phyloP scores from a whole-genome alignment of 805 yeast species.

The Pichia cabralensis region DNA sequence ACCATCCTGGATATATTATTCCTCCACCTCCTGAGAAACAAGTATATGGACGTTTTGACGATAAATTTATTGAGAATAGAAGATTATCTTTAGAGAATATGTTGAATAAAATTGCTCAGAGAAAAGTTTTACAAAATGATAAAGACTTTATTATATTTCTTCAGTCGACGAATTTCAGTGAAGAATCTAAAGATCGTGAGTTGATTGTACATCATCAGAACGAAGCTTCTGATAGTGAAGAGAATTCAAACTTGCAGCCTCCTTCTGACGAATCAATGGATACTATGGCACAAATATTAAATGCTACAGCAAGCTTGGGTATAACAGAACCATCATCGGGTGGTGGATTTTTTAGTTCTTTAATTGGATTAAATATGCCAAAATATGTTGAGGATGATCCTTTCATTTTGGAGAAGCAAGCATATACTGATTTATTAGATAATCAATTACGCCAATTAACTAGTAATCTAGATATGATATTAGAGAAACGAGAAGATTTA shows the following conservation, averaged over 20 bases:
- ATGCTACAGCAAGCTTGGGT: conserved; percentile 13
- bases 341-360: conserved; percentile 58
- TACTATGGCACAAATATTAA: conserved; percentile 21
- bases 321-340: conserved; percentile 12
- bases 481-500: conserved; percentile 67
- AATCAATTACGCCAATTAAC: conserved; percentile 58
- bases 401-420: conserved; percentile 60
- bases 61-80: conserved; percentile 80
- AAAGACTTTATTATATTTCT: conserved; percentile 70
- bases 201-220: conserved; percentile 25
- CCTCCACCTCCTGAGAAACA: conserved; percentile 98
- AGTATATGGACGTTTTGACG: conserved; percentile 83
- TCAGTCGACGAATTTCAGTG: conserved; percentile 58
- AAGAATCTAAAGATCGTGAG: conserved; percentile 65
- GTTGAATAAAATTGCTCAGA: conserved; percentile 62
- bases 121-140: conserved; percentile 52
- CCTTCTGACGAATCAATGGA: conserved; percentile 10
- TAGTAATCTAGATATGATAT: conserved; percentile 63
- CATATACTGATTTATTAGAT: conserved; percentile 63
- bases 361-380: conserved; percentile 51
- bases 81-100: conserved; percentile 77
- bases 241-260: background rate
- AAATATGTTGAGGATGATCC: conserved; percentile 72
- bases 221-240: conserved; percentile 17
- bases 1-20: conserved; percentile 81